Evolutionary conservation across 148 eudicot genomes (phyloP).

Genomic region (Limonium bicolor): DNA sequence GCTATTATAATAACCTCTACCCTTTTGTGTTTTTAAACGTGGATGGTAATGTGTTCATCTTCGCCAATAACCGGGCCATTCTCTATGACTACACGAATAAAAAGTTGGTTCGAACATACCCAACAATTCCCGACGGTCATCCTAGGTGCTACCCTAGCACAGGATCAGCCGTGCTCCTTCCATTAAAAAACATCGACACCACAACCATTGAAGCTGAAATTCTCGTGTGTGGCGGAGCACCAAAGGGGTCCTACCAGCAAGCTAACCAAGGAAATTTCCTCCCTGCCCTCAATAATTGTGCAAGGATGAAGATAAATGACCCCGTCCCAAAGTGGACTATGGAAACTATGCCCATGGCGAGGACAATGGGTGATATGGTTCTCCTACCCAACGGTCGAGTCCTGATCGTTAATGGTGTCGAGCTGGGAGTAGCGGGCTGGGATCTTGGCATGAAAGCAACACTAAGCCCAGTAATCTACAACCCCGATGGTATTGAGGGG

Average conservation of each 20-base stretch:
- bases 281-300: slow-evolving; percentile 39
- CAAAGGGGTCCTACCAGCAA: slow-evolving; percentile 25
- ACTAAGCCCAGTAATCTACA: slow-evolving; percentile 40
- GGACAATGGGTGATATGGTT: slow-evolving; percentile 78
- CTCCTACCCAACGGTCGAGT: slow-evolving; percentile 54
- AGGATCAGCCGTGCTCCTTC: slow-evolving; percentile 57
- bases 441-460: slow-evolving; percentile 54
- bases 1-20: slow-evolving; percentile 45
- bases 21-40: slow-evolving; percentile 51
- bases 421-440: slow-evolving; percentile 77
- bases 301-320: slow-evolving; percentile 32
- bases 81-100: slow-evolving; percentile 31
- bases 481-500: slow-evolving; percentile 13
- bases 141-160: slow-evolving; percentile 71
- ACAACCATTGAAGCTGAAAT: slow-evolving; percentile 17
- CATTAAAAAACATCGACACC: slow-evolving; percentile 17
- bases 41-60: slow-evolving; percentile 67
- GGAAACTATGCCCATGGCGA: slow-evolving; percentile 58
- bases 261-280: slow-evolving; percentile 19
- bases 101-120: slow-evolving; percentile 34
- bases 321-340: slow-evolving; percentile 42
- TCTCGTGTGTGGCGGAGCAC: slow-evolving; percentile 56
- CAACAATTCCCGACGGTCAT: slow-evolving; percentile 40
- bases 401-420: slow-evolving; percentile 66
- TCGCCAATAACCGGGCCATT: slow-evolving; percentile 65